These are phyloP conservation scores for Diospyros kaki DNA, from an alignment of 148 eudicot species.

Conservation along the genomic window DNA sequence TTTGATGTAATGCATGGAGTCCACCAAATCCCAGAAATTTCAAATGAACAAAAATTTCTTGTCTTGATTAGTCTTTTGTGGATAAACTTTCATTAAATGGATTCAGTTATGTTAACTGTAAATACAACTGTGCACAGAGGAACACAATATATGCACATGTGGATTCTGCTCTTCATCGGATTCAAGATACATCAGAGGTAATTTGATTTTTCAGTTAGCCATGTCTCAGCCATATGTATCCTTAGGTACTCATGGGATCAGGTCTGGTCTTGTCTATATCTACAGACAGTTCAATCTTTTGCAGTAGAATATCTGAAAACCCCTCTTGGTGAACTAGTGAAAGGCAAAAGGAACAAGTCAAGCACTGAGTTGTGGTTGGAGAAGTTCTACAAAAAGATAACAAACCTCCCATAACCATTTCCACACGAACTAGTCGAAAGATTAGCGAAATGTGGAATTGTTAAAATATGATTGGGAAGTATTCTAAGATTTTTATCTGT, in stretches of 20 bases:
- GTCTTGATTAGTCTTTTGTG: too few species aligned
- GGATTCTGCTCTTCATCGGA: too few species aligned
- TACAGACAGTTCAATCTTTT: slow-evolving; percentile 81
- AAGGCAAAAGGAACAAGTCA: slow-evolving; percentile 89
- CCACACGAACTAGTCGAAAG: slow-evolving; percentile 93
- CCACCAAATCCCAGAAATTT: background rate
- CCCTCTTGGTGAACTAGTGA: slow-evolving; percentile 97
- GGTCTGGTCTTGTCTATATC: background rate
- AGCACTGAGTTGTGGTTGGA: slow-evolving; percentile 91
- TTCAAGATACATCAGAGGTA: slow-evolving; percentile 88
- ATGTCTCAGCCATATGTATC: background rate
- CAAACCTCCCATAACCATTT: slow-evolving; percentile 87
- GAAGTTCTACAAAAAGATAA: slow-evolving; percentile 90
- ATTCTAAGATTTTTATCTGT: too few species aligned
- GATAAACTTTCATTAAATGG: too few species aligned
- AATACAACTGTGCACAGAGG: too few species aligned
- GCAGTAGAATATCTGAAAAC: slow-evolving; percentile 81
- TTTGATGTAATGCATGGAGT: too few species aligned
- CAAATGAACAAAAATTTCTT: too few species aligned
- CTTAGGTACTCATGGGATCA: background rate
- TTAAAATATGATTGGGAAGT: too few species aligned
- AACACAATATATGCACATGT: too few species aligned
- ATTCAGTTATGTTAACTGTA: too few species aligned
- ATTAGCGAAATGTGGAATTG: slow-evolving; percentile 84
- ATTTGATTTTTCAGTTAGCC: slow-evolving; percentile 13